These are phyloP conservation scores for Kazachstania kunashirensis DNA, from an alignment of 805 yeast genomes.

Conservation along the genomic window DNA sequence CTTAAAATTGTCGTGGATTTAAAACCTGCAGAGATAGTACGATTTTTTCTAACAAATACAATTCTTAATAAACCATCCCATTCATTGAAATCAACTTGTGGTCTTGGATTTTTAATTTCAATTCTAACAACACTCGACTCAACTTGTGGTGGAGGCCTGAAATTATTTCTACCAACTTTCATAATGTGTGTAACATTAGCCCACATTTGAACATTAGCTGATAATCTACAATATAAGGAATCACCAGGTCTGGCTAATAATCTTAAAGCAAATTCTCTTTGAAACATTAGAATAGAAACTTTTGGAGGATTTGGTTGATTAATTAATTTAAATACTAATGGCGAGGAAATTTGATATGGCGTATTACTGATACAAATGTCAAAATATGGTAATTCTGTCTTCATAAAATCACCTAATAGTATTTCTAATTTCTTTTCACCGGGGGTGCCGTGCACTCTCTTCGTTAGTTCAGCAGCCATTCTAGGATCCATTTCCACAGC, in stretches of 20 bases:
- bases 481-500: constrained; percentile 99
- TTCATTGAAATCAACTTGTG: constrained; percentile 86
- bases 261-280: constrained; percentile 91
- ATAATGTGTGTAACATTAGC: constrained; percentile 96
- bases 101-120: constrained; percentile 86
- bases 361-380: constrained; percentile 96
- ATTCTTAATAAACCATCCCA: constrained; percentile 95
- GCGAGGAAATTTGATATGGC: constrained; percentile 95
- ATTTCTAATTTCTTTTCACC: constrained; percentile 85
- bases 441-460: constrained; percentile 96
- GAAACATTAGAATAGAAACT: constrained; percentile 93
- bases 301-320: constrained; percentile 92
- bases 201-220: constrained; percentile 99
- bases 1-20: constrained; percentile 70
- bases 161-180: constrained; percentile 96
- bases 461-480: constrained; percentile 97
- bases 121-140: constrained; percentile 93
- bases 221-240: constrained; percentile 76
- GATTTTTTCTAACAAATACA: constrained; percentile 86
- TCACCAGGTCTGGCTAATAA: constrained; percentile 96
- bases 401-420: constrained; percentile 90
- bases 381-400: constrained; percentile 86
- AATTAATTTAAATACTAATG: constrained; percentile 83
- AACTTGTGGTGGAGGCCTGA: constrained; percentile 97
- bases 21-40: constrained; percentile 88